A percentile compares a stretch with the other conserved stretches of the same genome.
These are phyloP conservation scores for Furcasterigmium furcatum DNA, from an alignment of 2,329 filamentous ascomycete species.

Conservation along the genomic window DNA sequence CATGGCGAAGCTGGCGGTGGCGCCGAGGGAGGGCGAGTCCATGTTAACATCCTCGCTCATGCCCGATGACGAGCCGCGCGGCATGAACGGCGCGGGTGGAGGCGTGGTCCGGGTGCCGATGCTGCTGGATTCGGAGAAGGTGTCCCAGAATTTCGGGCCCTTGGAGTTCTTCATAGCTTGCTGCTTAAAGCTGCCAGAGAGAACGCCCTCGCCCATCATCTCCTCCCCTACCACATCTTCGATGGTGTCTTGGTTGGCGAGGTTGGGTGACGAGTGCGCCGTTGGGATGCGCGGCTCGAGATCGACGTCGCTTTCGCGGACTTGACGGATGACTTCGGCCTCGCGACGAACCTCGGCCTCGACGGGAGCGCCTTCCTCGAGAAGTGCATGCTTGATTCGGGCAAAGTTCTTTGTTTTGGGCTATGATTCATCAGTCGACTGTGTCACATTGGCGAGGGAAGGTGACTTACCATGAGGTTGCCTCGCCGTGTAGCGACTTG, in stretches of 20 bases:
- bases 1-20: conserved; percentile 28
- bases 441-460: no score
- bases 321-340: conserved; percentile 92
- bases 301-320: conserved; percentile 81
- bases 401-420: conserved; percentile 97
- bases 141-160: conserved; percentile 73
- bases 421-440: conserved; percentile 40
- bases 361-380: conserved; percentile 83
- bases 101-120: conserved; percentile 47
- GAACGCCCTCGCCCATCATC: conserved; percentile 54
- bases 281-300: conserved; percentile 47
- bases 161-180: conserved; percentile 71
- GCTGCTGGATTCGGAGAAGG: conserved; percentile 66
- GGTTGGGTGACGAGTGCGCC: conserved; percentile 64
- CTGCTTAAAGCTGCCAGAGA: conserved; percentile 70
- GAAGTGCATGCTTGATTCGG: conserved; percentile 82
- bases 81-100: conserved; percentile 62
- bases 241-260: conserved; percentile 61
- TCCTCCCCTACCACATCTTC: conserved; percentile 71
- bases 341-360: conserved; percentile 88
- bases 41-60: conserved; percentile 70
- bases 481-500: conserved; percentile 81
- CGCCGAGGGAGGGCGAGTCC: conserved; percentile 59
- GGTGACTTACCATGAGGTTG: conserved; percentile 76
- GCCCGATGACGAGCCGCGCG: conserved; percentile 55